Percentiles rank a stretch among this genome's conserved stretches.
Evolutionary conservation across 2,329 filamentous ascomycete genomes (phyloP).

Genomic region (Remersonia thermophila): DNA sequence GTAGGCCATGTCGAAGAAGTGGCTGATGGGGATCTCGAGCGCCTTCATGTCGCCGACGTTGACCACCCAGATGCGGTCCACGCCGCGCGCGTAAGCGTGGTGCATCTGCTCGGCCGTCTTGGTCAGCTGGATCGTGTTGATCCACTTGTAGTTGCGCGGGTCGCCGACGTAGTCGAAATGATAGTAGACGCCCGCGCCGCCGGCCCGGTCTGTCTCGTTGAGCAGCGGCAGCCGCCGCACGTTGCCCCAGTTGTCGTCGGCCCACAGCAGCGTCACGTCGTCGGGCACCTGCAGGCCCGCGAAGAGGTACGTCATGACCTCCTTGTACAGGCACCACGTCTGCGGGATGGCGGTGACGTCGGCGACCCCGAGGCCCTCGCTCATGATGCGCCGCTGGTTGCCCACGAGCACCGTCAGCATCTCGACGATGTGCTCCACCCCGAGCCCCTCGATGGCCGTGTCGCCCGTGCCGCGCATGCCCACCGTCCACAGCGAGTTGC

Average conservation of each 20-base stretch:
- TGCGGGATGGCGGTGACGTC: conserved; percentile 46
- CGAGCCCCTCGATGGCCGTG: conserved; percentile 43
- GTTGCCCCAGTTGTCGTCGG: conserved; percentile 60
- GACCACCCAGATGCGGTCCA: conserved; percentile 52
- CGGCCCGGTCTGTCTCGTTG: conserved; percentile 45
- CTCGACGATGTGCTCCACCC: conserved; percentile 41
- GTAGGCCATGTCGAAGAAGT: conserved; percentile 58
- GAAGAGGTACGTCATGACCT: conserved; percentile 58
- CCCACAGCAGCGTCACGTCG: conserved; percentile 55
- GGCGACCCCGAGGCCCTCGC: conserved; percentile 38
- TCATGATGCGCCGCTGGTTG: conserved; percentile 47
- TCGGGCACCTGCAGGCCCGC: conserved; percentile 51
- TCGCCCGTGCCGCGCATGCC: conserved; percentile 61
- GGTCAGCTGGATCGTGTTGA: conserved; percentile 51
- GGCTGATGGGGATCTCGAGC: conserved; percentile 50
- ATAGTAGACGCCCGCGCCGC: conserved; percentile 56
- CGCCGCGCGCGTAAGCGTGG: conserved; percentile 45
- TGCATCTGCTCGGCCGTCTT: conserved; percentile 51
- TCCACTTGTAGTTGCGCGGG: conserved; percentile 42
- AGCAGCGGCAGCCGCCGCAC: conserved; percentile 47
- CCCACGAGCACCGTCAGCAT: conserved; percentile 49
- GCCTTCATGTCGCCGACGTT: conserved; percentile 57
- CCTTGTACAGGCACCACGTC: conserved; percentile 64
- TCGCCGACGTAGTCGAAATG: conserved; percentile 42
- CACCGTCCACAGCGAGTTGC: conserved; percentile 52